These are phyloP conservation scores for Vickermania spadyakhi DNA, from an alignment of 208 protist genomes.

Conservation along the genomic window DNA sequence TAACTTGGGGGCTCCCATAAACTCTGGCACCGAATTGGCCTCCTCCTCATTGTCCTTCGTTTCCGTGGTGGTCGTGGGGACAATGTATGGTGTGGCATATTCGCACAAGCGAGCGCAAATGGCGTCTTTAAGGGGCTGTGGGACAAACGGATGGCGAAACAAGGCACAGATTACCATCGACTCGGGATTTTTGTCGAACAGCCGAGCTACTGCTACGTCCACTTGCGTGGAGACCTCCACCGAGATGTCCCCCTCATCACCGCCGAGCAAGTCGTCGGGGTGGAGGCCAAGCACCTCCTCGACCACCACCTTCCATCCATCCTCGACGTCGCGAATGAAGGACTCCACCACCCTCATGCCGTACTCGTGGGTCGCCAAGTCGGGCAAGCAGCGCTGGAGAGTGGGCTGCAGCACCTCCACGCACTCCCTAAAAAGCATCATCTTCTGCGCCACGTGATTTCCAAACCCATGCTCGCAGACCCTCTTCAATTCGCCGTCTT, in stretches of 20 bases:
- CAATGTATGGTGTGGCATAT: slow-evolving; percentile 55
- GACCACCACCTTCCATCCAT: slow-evolving; percentile 24
- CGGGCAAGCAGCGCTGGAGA: slow-evolving; percentile 27
- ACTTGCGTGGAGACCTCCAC: slow-evolving; percentile 21
- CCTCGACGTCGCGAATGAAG: slow-evolving; percentile 31
- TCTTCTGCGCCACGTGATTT: slow-evolving; percentile 81
- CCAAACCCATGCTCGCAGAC: slow-evolving; percentile 78
- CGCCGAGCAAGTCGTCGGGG: slow-evolving; percentile 10
- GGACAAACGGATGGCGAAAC: slow-evolving; percentile 44
- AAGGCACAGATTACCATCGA: slow-evolving; percentile 64
- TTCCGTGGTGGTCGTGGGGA: slow-evolving; percentile 3
- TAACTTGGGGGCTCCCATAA: slow-evolving; percentile 12
- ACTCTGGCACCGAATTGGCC: slow-evolving; percentile 64
- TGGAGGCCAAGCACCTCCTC: neutral
- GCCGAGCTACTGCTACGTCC: slow-evolving; percentile 18
- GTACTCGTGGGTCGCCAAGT: slow-evolving; percentile 40
- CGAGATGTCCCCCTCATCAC: slow-evolving; percentile 11
- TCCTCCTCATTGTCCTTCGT: slow-evolving; percentile 19
- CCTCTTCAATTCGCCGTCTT: slow-evolving; percentile 59
- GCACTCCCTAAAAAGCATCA: slow-evolving; percentile 62
- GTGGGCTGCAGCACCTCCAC: slow-evolving; percentile 42
- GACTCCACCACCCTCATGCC: slow-evolving; percentile 74
- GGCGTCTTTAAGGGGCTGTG: slow-evolving; percentile 55
- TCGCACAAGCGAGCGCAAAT: slow-evolving; percentile 66
- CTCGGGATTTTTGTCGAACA: slow-evolving; percentile 39